A percentile compares a stretch with the other conserved stretches of the same genome.
These are phyloP conservation scores for Alternaria brassicicola DNA, from an alignment of 2,329 filamentous ascomycete species.

Conservation along the genomic window DNA sequence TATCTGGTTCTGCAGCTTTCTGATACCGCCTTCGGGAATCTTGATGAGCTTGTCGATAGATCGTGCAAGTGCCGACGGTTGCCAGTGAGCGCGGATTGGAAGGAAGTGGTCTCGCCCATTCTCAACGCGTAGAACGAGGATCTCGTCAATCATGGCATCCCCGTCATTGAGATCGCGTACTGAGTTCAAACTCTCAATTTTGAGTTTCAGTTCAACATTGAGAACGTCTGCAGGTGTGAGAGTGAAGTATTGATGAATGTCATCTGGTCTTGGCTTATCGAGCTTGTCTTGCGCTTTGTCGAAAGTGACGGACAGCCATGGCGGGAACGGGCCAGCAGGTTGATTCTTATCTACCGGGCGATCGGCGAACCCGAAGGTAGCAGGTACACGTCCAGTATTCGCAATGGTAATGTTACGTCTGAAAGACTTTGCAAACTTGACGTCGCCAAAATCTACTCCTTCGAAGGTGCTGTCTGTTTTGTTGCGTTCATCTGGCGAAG, in stretches of 20 bases:
- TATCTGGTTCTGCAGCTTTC: conserved; percentile 69
- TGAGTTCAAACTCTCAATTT: conserved; percentile 67
- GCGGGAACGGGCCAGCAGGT: conserved; percentile 54
- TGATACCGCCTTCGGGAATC: conserved; percentile 78
- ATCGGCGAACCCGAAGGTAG: conserved; percentile 80
- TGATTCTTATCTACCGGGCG: conserved; percentile 62
- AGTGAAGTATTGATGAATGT: conserved; percentile 60
- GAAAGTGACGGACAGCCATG: conserved; percentile 76
- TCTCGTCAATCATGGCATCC: conserved; percentile 73
- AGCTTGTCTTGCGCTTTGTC: conserved; percentile 56
- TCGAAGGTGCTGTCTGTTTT: conserved; percentile 53
- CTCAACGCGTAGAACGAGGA: conserved; percentile 82
- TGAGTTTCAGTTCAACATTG: conserved; percentile 70
- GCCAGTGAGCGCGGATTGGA: conserved; percentile 77
- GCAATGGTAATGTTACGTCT: conserved; percentile 78
- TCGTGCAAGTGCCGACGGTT: conserved; percentile 80
- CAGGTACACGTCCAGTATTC: conserved; percentile 84
- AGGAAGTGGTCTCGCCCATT: conserved; percentile 92
- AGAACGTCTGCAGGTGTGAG: conserved; percentile 86
- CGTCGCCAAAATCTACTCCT: conserved; percentile 77
- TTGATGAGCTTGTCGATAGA: conserved; percentile 88
- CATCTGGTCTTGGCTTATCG: conserved; percentile 35
- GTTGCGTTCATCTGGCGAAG: conserved; percentile 22
- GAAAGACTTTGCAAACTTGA: conserved; percentile 71
- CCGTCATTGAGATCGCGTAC: conserved; percentile 75